A percentile compares a stretch with the other conserved stretches of the same genome.
Conservation (phyloP, 2,329 filamentous ascomycete species). For the Dothideomycetes sp. region DNA sequence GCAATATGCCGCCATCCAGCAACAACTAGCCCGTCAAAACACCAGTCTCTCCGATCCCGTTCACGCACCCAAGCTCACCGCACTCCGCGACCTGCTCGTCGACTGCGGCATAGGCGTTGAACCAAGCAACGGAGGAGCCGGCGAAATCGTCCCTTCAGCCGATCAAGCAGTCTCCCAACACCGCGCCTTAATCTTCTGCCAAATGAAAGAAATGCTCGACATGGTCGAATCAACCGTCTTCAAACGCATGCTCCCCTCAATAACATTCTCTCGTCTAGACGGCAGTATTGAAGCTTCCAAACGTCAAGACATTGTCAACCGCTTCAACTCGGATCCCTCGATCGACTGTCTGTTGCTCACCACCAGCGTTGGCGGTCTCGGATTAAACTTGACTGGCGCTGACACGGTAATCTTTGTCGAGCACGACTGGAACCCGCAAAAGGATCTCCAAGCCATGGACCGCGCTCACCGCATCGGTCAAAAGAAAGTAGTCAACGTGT, state of each 20-base stretch:
- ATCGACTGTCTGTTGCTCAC: conserved; percentile 92
- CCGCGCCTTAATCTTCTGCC: conserved; percentile 92
- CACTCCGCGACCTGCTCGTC: conserved; percentile 85
- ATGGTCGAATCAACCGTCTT: conserved; percentile 95
- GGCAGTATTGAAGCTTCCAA: conserved; percentile 86
- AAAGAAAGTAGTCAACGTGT: conserved; percentile 99
- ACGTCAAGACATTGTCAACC: conserved; percentile 95
- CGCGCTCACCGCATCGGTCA: conserved; percentile 95
- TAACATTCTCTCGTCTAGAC: conserved; percentile 89
- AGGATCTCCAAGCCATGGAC: conserved; percentile 98
- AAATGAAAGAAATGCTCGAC: conserved; percentile 99
- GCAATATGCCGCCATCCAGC: conserved; percentile 80
- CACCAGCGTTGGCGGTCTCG: conserved; percentile 87
- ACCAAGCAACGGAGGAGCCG: conserved; percentile 26
- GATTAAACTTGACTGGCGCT: conserved; percentile 89
- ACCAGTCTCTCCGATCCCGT: conserved; percentile 74
- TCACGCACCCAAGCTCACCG: conserved; percentile 87
- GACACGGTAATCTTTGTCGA: conserved; percentile 99
- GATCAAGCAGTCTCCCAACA: conserved; percentile 87
- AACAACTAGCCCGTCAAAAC: conserved; percentile 65
- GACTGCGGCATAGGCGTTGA: conserved; percentile 92
- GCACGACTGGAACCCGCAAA: conserved; percentile 99
- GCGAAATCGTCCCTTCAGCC: conserved; percentile 48
- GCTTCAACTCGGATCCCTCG: conserved; percentile 94
- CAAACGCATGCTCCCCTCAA: conserved; percentile 79